phyloP scores from a whole-genome alignment of 257 asterid species.

The Plantago ovata region DNA sequence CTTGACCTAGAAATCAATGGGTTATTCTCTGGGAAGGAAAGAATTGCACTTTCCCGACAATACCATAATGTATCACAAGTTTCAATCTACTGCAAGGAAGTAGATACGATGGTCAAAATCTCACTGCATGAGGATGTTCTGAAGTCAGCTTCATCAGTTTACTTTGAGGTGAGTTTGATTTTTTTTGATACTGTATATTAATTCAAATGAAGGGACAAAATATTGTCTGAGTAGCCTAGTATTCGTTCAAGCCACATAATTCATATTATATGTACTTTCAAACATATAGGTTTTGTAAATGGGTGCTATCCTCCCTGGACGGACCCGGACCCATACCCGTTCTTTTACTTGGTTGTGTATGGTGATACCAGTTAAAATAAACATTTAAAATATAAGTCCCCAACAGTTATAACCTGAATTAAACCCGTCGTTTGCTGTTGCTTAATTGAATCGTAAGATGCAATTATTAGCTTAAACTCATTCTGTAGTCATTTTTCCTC shows the following conservation, averaged over 20 bases:
- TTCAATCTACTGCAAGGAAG: slow-evolving; percentile 34
- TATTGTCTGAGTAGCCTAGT: neutral
- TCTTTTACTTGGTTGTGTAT: too few relatives aligned
- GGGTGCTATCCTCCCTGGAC: too few relatives aligned
- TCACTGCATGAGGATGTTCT: slow-evolving; percentile 73
- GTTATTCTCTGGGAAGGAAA: slow-evolving; percentile 45
- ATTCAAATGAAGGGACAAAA: neutral
- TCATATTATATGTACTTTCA: neutral
- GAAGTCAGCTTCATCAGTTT: slow-evolving; percentile 64
- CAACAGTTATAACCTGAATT: too few relatives aligned
- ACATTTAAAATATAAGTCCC: too few relatives aligned
- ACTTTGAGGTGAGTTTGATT: slow-evolving; percentile 58
- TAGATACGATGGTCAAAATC: slow-evolving; percentile 61
- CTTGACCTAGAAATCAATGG: slow-evolving; percentile 68
- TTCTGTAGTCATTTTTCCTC: too few relatives aligned
- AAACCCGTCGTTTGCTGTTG: too few relatives aligned
- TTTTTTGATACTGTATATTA: neutral
- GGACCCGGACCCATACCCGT: too few relatives aligned
- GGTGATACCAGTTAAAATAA: too few relatives aligned
- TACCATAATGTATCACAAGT: slow-evolving; percentile 24
- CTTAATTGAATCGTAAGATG: too few relatives aligned
- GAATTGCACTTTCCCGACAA: slow-evolving; percentile 26
- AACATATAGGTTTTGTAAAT: too few relatives aligned
- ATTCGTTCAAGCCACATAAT: neutral
- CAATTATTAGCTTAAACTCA: too few relatives aligned